Base-by-base conservation (phyloP, 345 rosid species). In the Microthlaspi erraticum region DNA sequence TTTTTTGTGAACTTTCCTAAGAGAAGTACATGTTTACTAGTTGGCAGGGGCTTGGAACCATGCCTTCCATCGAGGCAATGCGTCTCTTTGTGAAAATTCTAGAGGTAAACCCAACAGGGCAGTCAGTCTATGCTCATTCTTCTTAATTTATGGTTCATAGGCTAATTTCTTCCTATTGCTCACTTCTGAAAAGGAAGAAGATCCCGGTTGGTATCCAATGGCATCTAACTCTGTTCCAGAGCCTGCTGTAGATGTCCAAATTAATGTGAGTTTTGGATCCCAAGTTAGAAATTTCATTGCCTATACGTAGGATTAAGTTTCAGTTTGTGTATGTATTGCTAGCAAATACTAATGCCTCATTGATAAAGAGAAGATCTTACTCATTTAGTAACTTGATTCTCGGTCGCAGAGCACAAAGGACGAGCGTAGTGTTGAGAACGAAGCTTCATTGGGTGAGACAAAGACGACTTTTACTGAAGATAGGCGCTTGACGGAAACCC, bases 31-130 rank as follows among this genome's bases (percentile, higher is more conserved):
- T 56, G 77, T 71, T n/a, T 83, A 82, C 84, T 65, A 93, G 97
- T 80, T 91, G 98, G 98, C 86, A 93, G 80, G 94, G 86, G 60
- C 94, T 93, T 68, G 97, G 90, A 68, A 82, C 83, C 81, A 93
- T 91, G 97, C 84, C 83, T 23, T 71, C 95, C 54, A 76, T 91
- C n/a, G 98, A 93, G 80, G 98, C 97, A 42, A 93, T 89, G 98
- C 93, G 93, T 64, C 93, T 86, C 29, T 93, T 93, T 84, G 97
- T 93, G 81, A 91, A 93, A 82, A 87, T 91, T 74, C 75, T 93
- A 64, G 98, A 93, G 98, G 98, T 91, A 52, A 48, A 26, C 29
- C 52, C 49, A 60, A 54, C 26, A 17, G 18, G 31, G 17, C 13
- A 7, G 0, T 12, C 9, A 7, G 0, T 12, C 9, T 8, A 65